Evolutionary conservation across 306 rosid species (phyloP), one percentile per base, ranked within the genome.

Genomic region (Acacia melanoxylon): DNA sequence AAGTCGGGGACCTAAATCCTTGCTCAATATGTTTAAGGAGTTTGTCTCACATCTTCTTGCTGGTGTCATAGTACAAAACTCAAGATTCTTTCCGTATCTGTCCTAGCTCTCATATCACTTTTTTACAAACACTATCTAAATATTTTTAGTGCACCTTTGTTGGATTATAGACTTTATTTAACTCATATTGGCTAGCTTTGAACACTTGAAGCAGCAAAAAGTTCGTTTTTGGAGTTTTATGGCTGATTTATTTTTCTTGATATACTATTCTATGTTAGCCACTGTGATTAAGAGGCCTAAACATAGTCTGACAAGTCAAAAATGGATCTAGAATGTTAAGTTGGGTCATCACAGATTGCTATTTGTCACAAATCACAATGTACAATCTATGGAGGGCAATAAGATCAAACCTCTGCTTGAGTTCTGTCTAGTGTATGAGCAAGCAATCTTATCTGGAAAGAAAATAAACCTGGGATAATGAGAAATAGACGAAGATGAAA

Each of bases 221-320:
- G 58, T 15, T 48, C 46, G 40, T 22, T 83, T 45, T 63, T 63
- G 79, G 42, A 29, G 62, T 72, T 51, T 63, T 15, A 29, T 25
- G 79, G 27, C 25, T 82, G 77, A 40, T 68, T 51, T 20, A 14
- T 29, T 20, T 20, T 75, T 14, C 71, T 75, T 56, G 14, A 13
- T 15, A 48, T 4, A 37, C 22, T 56, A 37, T 61, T 70, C 3
- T 35, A 24, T 22, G n/a, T 69, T 77, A 22, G 59, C 40, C 11
- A 27, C 58, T 68, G 33, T 73, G 45, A 45, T 61, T 76, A 56
- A 68, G 66, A 80, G 49, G 76, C 81, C 40, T 54, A 16, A 75
- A 48, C 69, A 24, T 68, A 66, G 69, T 72, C 46, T 78, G 37
- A 66, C 37, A 44, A 63, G 67, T 72, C 22, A 68, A 75, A 61